Percentiles rank a stretch among this genome's conserved stretches.
Evolutionary conservation across 495 filamentous ascomycete species (phyloP).

Genomic region (Xylaria castorea): DNA sequence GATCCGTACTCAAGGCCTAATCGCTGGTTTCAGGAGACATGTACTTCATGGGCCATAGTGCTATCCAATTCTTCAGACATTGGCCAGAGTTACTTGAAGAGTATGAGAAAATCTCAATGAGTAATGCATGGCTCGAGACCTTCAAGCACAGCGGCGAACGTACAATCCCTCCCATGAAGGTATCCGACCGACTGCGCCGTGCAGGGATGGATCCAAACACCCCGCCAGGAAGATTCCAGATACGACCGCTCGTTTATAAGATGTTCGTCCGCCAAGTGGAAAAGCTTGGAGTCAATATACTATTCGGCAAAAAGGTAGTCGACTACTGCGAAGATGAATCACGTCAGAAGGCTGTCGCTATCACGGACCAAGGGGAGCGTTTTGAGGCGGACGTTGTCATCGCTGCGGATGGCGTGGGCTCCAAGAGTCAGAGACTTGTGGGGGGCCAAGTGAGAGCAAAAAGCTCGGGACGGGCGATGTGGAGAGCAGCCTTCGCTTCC

Average conservation of each 20-base stretch:
- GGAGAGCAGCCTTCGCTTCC: conserved; percentile 54
- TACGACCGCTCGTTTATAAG: conserved; percentile 60
- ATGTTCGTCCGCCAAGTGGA: conserved; percentile 62
- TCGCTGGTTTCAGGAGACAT: conserved; percentile 54
- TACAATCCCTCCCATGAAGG: conserved; percentile 49
- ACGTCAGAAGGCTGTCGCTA: conserved; percentile 49
- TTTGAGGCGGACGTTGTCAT: conserved; percentile 64
- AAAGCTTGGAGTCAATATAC: conserved; percentile 56
- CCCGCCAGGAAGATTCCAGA: conserved; percentile 51
- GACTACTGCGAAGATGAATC: conserved; percentile 58
- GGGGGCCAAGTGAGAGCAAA: conserved; percentile 57
- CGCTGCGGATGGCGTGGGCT: conserved; percentile 65
- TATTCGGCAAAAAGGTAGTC: conserved; percentile 59
- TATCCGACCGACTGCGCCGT: conserved; percentile 49
- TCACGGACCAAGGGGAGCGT: conserved; percentile 55
- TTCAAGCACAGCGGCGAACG: conserved; percentile 60
- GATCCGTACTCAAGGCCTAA: background rate
- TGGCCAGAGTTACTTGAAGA: conserved; percentile 63
- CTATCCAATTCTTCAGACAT: conserved; percentile 58
- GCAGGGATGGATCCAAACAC: conserved; percentile 46
- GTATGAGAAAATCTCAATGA: conserved; percentile 53
- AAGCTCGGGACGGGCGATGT: conserved; percentile 59
- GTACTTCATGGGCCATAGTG: conserved; percentile 60
- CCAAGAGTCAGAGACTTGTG: conserved; percentile 56
- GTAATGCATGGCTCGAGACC: conserved; percentile 57